These are phyloP conservation scores for Rhytidiadelphus loreus DNA, from an alignment of 225 moss, liverwort and hornwort species.

Conservation along the genomic window DNA sequence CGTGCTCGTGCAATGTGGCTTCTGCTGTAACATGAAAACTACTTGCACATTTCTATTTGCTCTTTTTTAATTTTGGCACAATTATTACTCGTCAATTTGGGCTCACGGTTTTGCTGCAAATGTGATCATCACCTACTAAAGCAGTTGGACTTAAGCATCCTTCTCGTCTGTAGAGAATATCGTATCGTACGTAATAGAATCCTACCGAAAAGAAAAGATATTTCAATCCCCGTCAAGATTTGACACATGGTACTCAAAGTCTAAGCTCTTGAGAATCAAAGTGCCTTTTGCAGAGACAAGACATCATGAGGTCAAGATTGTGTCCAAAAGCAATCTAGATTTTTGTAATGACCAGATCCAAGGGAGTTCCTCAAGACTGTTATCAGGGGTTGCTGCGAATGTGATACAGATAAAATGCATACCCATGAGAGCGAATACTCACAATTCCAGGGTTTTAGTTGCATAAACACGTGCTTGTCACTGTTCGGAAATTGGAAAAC, in stretches of 20 bases:
- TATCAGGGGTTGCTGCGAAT: neutral
- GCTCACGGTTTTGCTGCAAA: neutral
- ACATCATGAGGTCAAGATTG: neutral
- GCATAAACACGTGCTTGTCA: neutral
- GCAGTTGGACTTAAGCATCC: neutral
- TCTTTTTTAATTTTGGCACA: neutral
- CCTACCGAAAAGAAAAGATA: neutral
- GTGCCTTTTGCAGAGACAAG: neutral
- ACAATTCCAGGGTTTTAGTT: neutral
- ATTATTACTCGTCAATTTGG: neutral
- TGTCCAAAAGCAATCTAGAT: neutral
- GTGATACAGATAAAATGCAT: neutral
- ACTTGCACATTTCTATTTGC: neutral
- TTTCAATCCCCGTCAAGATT: neutral
- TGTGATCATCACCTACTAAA: neutral
- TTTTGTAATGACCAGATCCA: neutral
- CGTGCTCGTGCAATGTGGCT: neutral
- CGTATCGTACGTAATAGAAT: neutral
- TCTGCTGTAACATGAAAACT: neutral
- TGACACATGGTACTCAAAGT: neutral
- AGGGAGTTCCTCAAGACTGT: neutral
- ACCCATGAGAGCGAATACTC: neutral
- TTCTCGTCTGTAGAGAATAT: neutral
- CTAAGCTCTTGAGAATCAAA: neutral
- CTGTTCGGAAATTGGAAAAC: neutral